phyloP scores from a whole-genome alignment of 257 asterid species.

The Nyctanthes arbortristis region DNA sequence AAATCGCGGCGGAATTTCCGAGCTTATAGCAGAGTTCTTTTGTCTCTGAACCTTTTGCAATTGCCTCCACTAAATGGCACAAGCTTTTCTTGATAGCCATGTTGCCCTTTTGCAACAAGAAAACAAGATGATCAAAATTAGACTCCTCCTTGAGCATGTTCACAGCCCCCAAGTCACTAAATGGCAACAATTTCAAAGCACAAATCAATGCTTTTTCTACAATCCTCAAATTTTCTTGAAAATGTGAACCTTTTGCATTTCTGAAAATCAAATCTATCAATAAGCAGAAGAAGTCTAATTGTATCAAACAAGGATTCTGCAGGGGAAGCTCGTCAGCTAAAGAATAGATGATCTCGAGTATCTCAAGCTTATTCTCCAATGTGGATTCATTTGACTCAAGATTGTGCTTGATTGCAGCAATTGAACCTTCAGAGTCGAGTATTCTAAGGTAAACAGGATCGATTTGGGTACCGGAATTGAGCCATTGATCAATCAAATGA shows the following conservation, averaged over 20 bases:
- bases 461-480: conserved; percentile 21
- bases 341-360: conserved; percentile 28
- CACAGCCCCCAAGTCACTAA: conserved; percentile 32
- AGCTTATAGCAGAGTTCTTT: conserved; percentile 28
- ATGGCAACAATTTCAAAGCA: conserved; percentile 43
- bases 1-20: conserved; percentile 30
- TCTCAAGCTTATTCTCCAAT: conserved; percentile 33
- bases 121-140: conserved; percentile 15
- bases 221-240: conserved; percentile 18
- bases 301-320: conserved; percentile 31
- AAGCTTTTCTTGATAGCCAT: conserved; percentile 36
- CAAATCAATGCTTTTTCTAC: conserved; percentile 37
- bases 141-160: conserved; percentile 37
- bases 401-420: conserved; percentile 28
- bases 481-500: conserved; percentile 53
- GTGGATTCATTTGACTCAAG: conserved; percentile 37
- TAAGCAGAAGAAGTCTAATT: conserved; percentile 32
- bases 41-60: conserved; percentile 29
- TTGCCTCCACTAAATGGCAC: conserved; percentile 42
- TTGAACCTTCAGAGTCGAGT: background rate
- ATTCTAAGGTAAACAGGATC: conserved; percentile 2
- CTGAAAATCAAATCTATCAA: conserved; percentile 27
- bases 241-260: background rate
- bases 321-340: conserved; percentile 36
- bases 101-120: conserved; percentile 37